Evolutionary conservation across 208 protist species (phyloP).

Genomic region (Leptomonas seymouri): DNA sequence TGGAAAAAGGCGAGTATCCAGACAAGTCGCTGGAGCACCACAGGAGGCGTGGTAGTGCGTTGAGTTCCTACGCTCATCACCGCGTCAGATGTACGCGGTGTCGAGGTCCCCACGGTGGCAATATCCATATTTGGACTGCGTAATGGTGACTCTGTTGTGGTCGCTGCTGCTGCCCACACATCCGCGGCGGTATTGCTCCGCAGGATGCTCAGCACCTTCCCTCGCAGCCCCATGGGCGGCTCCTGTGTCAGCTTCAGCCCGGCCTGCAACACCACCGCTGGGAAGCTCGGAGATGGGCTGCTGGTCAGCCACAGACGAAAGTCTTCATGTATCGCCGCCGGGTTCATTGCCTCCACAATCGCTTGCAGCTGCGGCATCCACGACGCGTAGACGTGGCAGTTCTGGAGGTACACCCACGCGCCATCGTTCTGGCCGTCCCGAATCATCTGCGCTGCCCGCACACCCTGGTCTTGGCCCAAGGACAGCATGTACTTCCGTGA

Average conservation of each 20-base stretch:
- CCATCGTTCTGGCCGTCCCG: slow-evolving; percentile 72
- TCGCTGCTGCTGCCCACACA: slow-evolving; percentile 53
- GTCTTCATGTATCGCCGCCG: slow-evolving; percentile 74
- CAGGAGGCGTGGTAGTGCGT: background rate
- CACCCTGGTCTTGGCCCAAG: slow-evolving; percentile 94
- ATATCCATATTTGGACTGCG: slow-evolving; percentile 26
- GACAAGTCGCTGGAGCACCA: slow-evolving; percentile 70
- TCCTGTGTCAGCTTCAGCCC: slow-evolving; percentile 97
- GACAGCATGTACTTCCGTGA: slow-evolving; percentile 90
- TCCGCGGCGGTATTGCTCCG: slow-evolving; percentile 50
- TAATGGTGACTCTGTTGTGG: no score
- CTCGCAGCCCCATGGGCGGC: slow-evolving; percentile 94
- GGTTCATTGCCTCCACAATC: slow-evolving; percentile 84
- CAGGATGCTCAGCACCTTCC: slow-evolving; percentile 90
- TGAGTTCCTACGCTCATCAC: background rate
- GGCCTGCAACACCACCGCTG: slow-evolving; percentile 92
- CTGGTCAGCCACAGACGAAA: slow-evolving; percentile 97
- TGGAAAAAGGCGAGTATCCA: slow-evolving; percentile 95
- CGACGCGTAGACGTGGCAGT: slow-evolving; percentile 95
- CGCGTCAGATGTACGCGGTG: background rate
- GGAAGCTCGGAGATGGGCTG: slow-evolving; percentile 92
- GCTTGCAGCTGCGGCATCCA: slow-evolving; percentile 95
- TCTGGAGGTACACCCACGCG: slow-evolving; percentile 96
- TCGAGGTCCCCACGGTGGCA: background rate
- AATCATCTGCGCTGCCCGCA: slow-evolving; percentile 89